These are phyloP conservation scores for Exophiala calicioides DNA, from an alignment of 2,329 filamentous ascomycete species.

Conservation along the genomic window DNA sequence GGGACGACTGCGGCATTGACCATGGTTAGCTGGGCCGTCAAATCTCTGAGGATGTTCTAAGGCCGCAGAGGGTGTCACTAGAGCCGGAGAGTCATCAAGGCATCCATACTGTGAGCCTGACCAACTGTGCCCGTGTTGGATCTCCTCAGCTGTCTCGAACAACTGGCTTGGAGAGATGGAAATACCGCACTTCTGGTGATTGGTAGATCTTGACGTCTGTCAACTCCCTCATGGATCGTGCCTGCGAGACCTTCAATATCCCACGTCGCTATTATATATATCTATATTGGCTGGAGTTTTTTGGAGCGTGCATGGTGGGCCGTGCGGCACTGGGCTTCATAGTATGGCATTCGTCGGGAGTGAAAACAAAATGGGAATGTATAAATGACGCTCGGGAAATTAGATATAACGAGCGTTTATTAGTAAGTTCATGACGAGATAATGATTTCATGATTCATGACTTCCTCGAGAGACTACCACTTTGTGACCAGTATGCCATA, in stretches of 20 bases:
- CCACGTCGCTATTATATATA: conserved; percentile 12
- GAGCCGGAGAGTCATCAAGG: background rate
- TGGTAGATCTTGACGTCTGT: conserved; percentile 19
- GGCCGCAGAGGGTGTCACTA: background rate
- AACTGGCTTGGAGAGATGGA: too few relatives aligned
- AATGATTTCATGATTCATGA: too few relatives aligned
- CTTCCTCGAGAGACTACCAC: too few relatives aligned
- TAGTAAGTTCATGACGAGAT: too few relatives aligned
- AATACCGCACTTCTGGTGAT: conserved; percentile 6
- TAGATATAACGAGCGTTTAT: too few relatives aligned
- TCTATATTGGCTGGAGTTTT: conserved; percentile 19
- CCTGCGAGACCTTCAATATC: conserved; percentile 5
- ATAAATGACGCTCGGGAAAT: too few relatives aligned
- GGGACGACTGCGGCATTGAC: conserved; percentile 39
- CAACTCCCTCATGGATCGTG: conserved; percentile 5
- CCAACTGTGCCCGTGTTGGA: too few relatives aligned
- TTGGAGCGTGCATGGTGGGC: conserved; percentile 19
- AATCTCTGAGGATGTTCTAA: conserved; percentile 13
- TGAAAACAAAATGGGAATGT: conserved; percentile 6
- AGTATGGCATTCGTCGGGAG: background rate
- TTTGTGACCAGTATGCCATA: background rate
- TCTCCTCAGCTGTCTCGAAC: too few relatives aligned
- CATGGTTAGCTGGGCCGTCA: conserved; percentile 6
- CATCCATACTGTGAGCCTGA: background rate
- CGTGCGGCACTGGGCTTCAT: conserved; percentile 11